Evolutionary conservation across 768 basidiomycete genomes (phyloP).

Genomic region (Phaeotremella skinneri): DNA sequence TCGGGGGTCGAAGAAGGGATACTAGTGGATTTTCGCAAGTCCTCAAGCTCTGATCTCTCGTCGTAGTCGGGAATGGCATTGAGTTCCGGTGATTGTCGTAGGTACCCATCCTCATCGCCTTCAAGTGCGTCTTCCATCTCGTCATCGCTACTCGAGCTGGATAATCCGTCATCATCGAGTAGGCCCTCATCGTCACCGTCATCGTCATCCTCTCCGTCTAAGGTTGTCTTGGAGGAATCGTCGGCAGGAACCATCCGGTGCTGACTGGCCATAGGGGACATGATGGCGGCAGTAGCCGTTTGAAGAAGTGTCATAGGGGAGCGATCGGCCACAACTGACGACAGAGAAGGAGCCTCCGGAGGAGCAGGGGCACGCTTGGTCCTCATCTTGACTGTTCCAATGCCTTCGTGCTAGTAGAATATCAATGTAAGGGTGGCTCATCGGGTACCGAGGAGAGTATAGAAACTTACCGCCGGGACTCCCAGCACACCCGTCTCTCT

Average conservation of each 20-base stretch:
- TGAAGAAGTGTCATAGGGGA: constrained; percentile 16
- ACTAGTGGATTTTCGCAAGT: constrained; percentile 7
- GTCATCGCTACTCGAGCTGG: constrained; percentile 33
- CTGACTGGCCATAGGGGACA: constrained; percentile 12
- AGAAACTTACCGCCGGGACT: constrained; percentile 50
- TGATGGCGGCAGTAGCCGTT: constrained; percentile 21
- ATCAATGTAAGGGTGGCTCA: constrained; percentile 10
- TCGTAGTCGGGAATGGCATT: neutral
- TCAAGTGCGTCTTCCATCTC: constrained; percentile 40
- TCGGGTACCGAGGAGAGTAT: neutral
- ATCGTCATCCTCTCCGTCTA: constrained; percentile 57
- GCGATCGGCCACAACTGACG: neutral
- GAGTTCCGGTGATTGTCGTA: constrained; percentile 4
- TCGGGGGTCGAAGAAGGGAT: neutral
- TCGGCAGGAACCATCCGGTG: constrained; percentile 55
- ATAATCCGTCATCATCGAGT: constrained; percentile 37
- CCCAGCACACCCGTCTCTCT: constrained; percentile 34
- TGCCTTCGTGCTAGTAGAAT: constrained; percentile 45
- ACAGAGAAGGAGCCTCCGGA: neutral
- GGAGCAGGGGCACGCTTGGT: neutral
- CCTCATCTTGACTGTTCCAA: constrained; percentile 49
- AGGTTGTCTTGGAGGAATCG: constrained; percentile 48
- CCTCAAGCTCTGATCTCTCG: constrained; percentile 1
- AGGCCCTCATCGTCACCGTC: constrained; percentile 50
- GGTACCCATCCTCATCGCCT: constrained; percentile 25